phyloP scores from a whole-genome alignment of 495 filamentous ascomycete species.

The Sporormia fimetaria region DNA sequence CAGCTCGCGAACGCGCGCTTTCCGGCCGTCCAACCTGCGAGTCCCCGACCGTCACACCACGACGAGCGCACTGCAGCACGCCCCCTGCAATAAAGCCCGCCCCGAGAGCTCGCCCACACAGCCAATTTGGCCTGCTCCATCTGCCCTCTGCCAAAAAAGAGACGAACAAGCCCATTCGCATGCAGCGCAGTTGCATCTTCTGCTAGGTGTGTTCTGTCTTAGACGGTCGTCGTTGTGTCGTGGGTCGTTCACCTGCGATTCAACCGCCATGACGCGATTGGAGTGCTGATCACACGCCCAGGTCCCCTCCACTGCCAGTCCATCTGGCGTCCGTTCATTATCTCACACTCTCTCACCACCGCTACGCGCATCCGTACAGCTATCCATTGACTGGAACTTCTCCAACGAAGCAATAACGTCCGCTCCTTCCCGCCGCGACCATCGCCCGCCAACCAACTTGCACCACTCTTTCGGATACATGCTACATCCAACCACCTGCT shows the following conservation, averaged over 20 bases:
- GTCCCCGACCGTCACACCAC: conserved; percentile 1
- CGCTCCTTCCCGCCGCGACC: conserved; percentile 17
- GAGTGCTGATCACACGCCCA: conserved; percentile 18
- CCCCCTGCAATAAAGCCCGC: conserved; percentile 7
- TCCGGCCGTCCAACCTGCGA: background rate
- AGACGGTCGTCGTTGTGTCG: background rate
- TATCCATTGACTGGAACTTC: conserved; percentile 26
- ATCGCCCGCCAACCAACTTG: conserved; percentile 6
- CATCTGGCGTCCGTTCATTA: conserved; percentile 25
- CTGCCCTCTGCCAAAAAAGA: background rate
- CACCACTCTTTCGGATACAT: conserved; percentile 16
- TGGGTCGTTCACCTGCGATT: conserved; percentile 6
- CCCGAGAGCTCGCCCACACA: conserved; percentile 3
- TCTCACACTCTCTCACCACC: conserved; percentile 12
- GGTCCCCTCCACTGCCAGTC: conserved; percentile 20
- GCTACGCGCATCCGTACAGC: conserved; percentile 4
- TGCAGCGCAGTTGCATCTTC: too few species aligned
- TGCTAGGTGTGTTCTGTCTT: too few species aligned
- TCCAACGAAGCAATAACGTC: conserved; percentile 7
- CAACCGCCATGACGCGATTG: conserved; percentile 10
- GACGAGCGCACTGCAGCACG: conserved; percentile 11
- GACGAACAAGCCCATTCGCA: too few species aligned
- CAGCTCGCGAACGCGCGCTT: background rate
- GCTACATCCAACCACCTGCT: conserved; percentile 2
- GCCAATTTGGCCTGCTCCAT: background rate